Base-by-base conservation (phyloP, 306 rosid species). In the Cicer yamashitae region DNA sequence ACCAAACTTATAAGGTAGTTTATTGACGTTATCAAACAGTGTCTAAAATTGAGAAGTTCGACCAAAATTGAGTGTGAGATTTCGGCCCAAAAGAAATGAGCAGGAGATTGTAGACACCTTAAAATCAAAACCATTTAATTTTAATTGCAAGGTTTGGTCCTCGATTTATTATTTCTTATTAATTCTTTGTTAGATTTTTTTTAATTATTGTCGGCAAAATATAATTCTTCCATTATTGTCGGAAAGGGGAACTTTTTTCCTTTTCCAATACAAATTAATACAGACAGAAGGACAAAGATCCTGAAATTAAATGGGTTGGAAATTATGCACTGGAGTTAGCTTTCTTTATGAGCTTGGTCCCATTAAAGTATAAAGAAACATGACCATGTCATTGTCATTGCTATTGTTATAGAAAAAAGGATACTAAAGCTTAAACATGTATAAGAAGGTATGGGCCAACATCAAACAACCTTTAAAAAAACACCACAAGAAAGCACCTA, bases 321-420 rank as follows among this genome's bases (percentile, higher is more conserved):
- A 75, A 85, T 70, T 40, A 75, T 37, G 44, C 39, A 74, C 37
- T 75, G 76, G 75, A 66, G 80, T 71, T 65, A 46, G 72, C 82
- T 70, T 79, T 81, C 30, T 70, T 44, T 76, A 63, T 73, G 76
- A 77, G 69, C 73, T 14, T 43, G 91, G 84, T 61, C 87, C 87
- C 87, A 75, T 77, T 72, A 57, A 82, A 79, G 64, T 10, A 68
- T 82, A 81, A 73, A 84, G 84, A 59, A 57, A 53, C 64, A 66
- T 53, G 17, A 70, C 74, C 82, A 41, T 74, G 87, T 87, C 87
- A 7, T 80, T 84, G 80, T 87, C 91, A 87, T 51, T 75, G 62
- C 6, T 85, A 87, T 51, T 68, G 68, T 1, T 45, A 76, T 73
- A 71, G 71, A 74, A 86, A 48, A 66, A 86, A 86, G 59, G 41